Percentiles rank a stretch among this genome's conserved stretches.
phyloP scores from a whole-genome alignment of 2,329 filamentous ascomycete species.

The Penicillium sclerotiorum region DNA sequence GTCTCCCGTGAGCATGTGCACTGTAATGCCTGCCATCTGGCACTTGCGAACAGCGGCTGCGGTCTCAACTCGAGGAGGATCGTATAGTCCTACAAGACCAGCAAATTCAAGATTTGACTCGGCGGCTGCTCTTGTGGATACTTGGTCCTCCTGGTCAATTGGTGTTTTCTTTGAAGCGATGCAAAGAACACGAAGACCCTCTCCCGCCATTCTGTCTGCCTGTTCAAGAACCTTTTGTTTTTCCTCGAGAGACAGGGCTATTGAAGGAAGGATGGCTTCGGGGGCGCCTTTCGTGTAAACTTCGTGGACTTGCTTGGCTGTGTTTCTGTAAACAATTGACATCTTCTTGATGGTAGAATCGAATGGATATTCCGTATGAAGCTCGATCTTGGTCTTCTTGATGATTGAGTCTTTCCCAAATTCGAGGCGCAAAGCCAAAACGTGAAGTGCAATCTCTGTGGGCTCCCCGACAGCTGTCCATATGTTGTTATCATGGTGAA shows the following conservation, averaged over 20 bases:
- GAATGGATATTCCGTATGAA: constrained; percentile 63
- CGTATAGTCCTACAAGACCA: constrained; percentile 63
- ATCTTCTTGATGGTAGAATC: constrained; percentile 68
- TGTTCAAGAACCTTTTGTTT: constrained; percentile 29
- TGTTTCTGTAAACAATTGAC: constrained; percentile 61
- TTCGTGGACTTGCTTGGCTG: constrained; percentile 31
- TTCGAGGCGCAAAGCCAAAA: constrained; percentile 65
- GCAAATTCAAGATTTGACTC: constrained; percentile 59
- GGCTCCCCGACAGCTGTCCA: constrained; percentile 66
- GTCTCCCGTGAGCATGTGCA: constrained; percentile 62
- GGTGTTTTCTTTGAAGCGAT: constrained; percentile 50
- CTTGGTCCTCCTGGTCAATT: constrained; percentile 31
- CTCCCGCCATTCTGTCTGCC: constrained; percentile 60
- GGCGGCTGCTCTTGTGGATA: constrained; percentile 49
- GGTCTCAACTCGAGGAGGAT: constrained; percentile 63
- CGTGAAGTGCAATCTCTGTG: constrained; percentile 68
- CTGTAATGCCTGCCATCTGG: constrained; percentile 57
- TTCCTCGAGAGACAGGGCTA: constrained; percentile 21
- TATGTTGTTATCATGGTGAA: constrained; percentile 44
- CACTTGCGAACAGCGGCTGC: constrained; percentile 57
- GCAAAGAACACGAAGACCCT: constrained; percentile 63
- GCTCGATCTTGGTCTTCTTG: constrained; percentile 14
- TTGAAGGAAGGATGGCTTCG: constrained; percentile 55
- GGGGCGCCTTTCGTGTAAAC: constrained; percentile 66
- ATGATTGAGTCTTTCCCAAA: constrained; percentile 52